Evolutionary conservation across 2,329 filamentous ascomycete genomes (phyloP), one percentile per base, ranked within the genome.

Genomic region (Neonectria punicea): DNA sequence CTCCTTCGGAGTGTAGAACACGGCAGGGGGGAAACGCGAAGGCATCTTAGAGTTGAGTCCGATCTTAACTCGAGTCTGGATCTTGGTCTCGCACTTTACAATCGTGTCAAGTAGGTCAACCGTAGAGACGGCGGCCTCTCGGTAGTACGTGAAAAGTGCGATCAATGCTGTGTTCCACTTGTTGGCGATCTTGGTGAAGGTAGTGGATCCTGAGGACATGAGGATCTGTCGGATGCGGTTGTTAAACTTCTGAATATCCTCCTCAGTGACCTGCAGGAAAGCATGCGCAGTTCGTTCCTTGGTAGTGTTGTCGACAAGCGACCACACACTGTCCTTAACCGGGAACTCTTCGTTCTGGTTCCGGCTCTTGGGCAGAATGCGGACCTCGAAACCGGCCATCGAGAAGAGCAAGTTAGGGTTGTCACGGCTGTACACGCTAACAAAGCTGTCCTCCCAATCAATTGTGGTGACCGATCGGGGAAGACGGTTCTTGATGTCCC

Each of bases 111-210:
- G 87, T 5, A 99, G 85, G 67, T 93, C 92, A 66, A 98, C 93
- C 0, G 97, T 99, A 1, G 95, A 97, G 1, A 98, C 95, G 16
- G 96, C 96, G 53, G 96, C 96, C 78, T 99, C 96, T 78, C 96
- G 93, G 78, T 99, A 99, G 81, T 99, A 99, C 0, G 96, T 98
- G 82, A 99, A 99, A 28, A 99, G 87, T 1, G 96, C 94, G 75
- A 99, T 99, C 71, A 99, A 81, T 1, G 93, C 96, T 0, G 96
- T 99, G 81, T 99, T 99, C 96, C 97, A 99, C 83, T 99, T 99
- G 83, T 99, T 99, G 51, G 97, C 96, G 76, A 99, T 99, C 87
- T 99, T 99, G 50, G 96, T 99, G 82, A 99, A 99, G 0, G 96
- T 99, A 0, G 96, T 99, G 5, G 93, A 97, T n/a, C 96, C 97